A percentile compares a stretch with the other conserved stretches of the same genome.
Conservation (phyloP, 169 alveolate genomes). For the Ichthyophthirius multifiliis region DNA sequence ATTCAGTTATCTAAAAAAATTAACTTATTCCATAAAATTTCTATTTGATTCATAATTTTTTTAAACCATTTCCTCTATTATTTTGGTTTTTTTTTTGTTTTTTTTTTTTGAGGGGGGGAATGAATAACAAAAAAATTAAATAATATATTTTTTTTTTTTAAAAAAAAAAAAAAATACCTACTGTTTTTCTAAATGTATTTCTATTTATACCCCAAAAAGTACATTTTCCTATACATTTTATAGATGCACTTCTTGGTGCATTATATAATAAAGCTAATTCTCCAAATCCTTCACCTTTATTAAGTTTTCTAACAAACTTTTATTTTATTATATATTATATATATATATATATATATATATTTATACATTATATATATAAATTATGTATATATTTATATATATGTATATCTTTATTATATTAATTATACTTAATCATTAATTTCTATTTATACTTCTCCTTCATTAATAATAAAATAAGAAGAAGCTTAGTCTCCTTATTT, state of each 20-base stretch:
- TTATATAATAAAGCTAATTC: constrained; percentile 48
- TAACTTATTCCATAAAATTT: constrained; percentile 47
- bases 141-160: too few relatives aligned
- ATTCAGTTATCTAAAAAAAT: constrained; percentile 46
- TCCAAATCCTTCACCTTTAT: constrained; percentile 36
- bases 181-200: constrained; percentile 51
- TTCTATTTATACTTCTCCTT: constrained; percentile 30
- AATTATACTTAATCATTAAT: constrained; percentile 23
- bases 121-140: too few relatives aligned
- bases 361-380: not conserved
- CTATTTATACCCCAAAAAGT: constrained; percentile 55
- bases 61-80: constrained; percentile 21
- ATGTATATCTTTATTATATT: not conserved
- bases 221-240: constrained; percentile 38
- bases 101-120: too few relatives aligned
- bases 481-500: constrained; percentile 42
- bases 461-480: constrained; percentile 32
- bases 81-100: constrained; percentile 36
- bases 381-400: not conserved
- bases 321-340: not conserved
- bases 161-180: not conserved
- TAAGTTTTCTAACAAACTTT: not conserved
- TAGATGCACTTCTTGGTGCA: constrained; percentile 56
- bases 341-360: not conserved
- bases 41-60: constrained; percentile 52